Percentiles rank a stretch among this genome's conserved stretches.
Evolutionary conservation across 306 rosid genomes (phyloP).

Genomic region (Prunus dulcis): DNA sequence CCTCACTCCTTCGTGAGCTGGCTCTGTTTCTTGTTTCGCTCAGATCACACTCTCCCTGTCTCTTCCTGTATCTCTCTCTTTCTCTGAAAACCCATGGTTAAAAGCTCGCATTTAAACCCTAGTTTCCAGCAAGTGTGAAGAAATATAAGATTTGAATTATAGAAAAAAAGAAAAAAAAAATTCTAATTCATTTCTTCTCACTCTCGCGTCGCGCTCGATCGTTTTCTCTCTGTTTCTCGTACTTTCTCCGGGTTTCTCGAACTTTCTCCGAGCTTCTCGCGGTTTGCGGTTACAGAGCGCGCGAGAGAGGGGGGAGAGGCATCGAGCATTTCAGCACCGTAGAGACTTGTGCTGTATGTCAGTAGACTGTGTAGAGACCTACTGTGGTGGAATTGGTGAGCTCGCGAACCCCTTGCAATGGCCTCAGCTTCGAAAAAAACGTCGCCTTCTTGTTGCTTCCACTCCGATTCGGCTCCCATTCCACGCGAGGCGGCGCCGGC

Average conservation of each 20-base stretch:
- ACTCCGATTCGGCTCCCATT: slow-evolving; percentile 20
- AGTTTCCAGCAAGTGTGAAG: not conserved
- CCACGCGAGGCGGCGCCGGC: slow-evolving; percentile 29
- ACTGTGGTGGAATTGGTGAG: slow-evolving; percentile 57
- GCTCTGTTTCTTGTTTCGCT: not conserved
- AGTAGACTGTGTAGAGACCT: slow-evolving; percentile 52
- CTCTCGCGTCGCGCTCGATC: not conserved
- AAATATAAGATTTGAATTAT: not conserved
- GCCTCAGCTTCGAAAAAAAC: slow-evolving; percentile 88
- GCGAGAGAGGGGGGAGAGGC: slow-evolving; percentile 12
- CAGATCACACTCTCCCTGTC: slow-evolving; percentile 13
- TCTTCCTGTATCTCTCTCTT: not conserved
- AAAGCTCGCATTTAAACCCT: slow-evolving; percentile 13
- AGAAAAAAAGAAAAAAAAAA: no score
- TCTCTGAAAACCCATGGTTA: not conserved
- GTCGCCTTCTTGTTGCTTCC: slow-evolving; percentile 49
- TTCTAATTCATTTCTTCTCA: no score
- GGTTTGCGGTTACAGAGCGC: slow-evolving; percentile 10
- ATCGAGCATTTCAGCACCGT: slow-evolving; percentile 6
- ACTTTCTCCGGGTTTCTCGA: not conserved
- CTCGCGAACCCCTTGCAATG: slow-evolving; percentile 77
- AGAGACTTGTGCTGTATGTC: slow-evolving; percentile 68
- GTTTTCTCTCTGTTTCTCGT: not conserved
- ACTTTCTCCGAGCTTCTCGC: not conserved
- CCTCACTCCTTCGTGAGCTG: slow-evolving; percentile 1